These are phyloP conservation scores for Micractinium sp. DNA, from an alignment of 139 green algal species.

Conservation along the genomic window DNA sequence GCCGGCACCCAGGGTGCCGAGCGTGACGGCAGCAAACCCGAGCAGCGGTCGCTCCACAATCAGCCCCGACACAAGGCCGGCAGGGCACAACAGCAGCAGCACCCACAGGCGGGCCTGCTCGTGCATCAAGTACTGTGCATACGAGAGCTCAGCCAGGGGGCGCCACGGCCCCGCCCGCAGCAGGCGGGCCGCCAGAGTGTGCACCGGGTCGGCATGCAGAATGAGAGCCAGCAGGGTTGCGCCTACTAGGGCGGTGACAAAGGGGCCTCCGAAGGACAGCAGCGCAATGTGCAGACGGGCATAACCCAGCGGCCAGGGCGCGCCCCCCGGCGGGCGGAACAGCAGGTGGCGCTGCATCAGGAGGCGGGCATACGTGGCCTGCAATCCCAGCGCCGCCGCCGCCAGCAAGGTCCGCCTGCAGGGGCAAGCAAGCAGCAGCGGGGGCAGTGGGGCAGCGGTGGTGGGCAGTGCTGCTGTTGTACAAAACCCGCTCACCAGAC, in stretches of 20 bases:
- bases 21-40: background rate
- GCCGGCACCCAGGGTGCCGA: background rate
- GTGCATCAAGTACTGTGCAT: constrained; percentile 2
- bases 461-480: too few relatives aligned
- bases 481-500: too few relatives aligned
- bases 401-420: background rate
- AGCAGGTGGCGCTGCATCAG: background rate
- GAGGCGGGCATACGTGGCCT: background rate
- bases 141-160: background rate
- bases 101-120: background rate
- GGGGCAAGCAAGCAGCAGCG: too few relatives aligned
- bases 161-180: background rate
- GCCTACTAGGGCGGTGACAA: background rate
- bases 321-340: background rate
- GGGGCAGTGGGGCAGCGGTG: too few relatives aligned
- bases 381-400: background rate
- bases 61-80: background rate
- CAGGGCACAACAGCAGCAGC: background rate
- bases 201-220: constrained; percentile 9
- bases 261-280: background rate
- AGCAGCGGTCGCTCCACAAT: background rate
- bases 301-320: background rate
- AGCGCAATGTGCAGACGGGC: background rate
- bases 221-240: background rate
- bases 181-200: background rate